Percentiles rank a stretch among this genome's conserved stretches.
These are phyloP conservation scores for Stagonosporopsis chrysanthemi DNA, from an alignment of 2,329 filamentous ascomycete genomes.

Conservation along the genomic window DNA sequence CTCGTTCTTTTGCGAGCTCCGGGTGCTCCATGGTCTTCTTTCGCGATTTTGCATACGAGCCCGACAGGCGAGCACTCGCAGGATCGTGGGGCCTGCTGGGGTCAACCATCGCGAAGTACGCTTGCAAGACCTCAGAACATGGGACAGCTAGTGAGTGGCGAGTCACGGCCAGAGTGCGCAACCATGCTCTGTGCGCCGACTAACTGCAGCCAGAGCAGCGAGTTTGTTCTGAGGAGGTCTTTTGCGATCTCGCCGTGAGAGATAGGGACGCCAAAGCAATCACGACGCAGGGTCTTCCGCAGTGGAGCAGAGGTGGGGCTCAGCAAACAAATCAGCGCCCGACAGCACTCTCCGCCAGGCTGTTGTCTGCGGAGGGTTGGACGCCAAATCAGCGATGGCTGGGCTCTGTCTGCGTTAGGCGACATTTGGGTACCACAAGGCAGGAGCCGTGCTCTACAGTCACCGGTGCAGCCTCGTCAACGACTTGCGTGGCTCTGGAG, in stretches of 20 bases:
- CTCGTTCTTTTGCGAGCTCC: conserved; percentile 42
- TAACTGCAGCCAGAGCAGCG: conserved; percentile 8
- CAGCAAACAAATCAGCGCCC: conserved; percentile 6
- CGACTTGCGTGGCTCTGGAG: background rate
- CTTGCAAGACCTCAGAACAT: background rate
- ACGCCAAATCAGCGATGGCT: background rate
- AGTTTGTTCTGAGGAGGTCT: conserved; percentile 4
- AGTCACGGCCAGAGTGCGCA: conserved; percentile 8
- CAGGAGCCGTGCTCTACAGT: background rate
- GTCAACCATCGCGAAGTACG: conserved; percentile 12
- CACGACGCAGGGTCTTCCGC: conserved; percentile 18
- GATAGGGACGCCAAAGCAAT: conserved; percentile 3
- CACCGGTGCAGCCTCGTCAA: background rate
- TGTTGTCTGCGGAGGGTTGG: background rate
- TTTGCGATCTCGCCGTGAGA: conserved; percentile 12
- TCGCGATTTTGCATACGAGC: conserved; percentile 11
- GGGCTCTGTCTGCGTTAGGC: background rate
- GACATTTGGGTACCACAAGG: background rate
- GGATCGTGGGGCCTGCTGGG: conserved; percentile 11
- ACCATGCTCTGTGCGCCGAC: conserved; percentile 11
- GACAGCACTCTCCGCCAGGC: background rate
- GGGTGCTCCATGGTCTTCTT: conserved; percentile 35
- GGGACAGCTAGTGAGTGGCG: conserved; percentile 14
- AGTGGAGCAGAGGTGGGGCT: conserved; percentile 13
- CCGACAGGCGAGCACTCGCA: conserved; percentile 15